Evolutionary conservation across 1,284 basidiomycete species (phyloP), one percentile per base, ranked within the genome.

Genomic region (Kwoniella shivajii): DNA sequence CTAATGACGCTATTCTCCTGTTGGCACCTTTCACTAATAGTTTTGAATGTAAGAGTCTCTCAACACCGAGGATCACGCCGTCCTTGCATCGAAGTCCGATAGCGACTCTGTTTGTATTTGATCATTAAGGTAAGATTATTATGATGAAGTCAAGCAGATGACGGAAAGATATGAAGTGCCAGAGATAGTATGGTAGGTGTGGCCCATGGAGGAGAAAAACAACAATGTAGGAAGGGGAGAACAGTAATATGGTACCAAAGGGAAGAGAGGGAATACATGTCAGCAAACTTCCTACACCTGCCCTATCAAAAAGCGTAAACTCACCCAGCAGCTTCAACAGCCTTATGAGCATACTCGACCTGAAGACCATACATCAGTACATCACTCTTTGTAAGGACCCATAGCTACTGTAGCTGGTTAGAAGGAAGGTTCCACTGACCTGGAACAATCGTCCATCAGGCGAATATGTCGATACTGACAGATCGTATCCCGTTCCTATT

Each of bases 341-440:
- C 94, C 80, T 99, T 99, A 80, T 87, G 88, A 50, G 96, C 96
- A 75, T 99, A 99, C 80, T 99, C 96, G 77, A 99, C 90, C 92
- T 92, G 62, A 20, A 10, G n/a, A 22, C 31, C 60, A 54, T 16
- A 52, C 45, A 30, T 33, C 33, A 44, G 22, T 9, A 16, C 27
- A 20, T 52, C 42, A 52, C 27, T 24, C 22, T 0, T 4, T 13
- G 11, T 26, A 45, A 52, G 9, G 16, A 63, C 34, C 44, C 31
- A 43, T 14, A 9, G 24, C n/a, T n/a, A 37, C 14, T 20, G 20
- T 47, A 49, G 33, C 31, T 46, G 30, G 16, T 14, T 27, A 6
- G 27, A 18, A n/a, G n/a, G n/a, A n/a, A n/a, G n/a, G n/a, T 27
- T 22, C 20, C 16, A 68, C 78, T 54, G 48, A 90, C 91, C 84